A percentile compares a stretch with the other conserved stretches of the same genome.
Evolutionary conservation across 345 rosid species (phyloP).

Genomic region (Cochlearia excelsa): DNA sequence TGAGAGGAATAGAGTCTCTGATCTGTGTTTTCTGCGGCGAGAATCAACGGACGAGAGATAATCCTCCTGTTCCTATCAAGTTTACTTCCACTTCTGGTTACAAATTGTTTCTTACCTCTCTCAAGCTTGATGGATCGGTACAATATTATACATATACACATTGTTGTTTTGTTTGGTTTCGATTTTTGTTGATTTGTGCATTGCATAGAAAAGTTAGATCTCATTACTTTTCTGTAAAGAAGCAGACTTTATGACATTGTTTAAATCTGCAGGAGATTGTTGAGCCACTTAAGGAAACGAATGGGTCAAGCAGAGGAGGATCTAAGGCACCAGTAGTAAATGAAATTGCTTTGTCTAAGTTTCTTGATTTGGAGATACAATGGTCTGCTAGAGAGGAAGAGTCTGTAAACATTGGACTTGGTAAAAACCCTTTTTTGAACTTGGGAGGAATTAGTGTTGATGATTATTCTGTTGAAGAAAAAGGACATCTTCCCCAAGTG

Average conservation of each 20-base stretch:
- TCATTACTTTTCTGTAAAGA: neutral
- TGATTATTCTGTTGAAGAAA: slow-evolving; percentile 43
- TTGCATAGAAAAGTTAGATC: neutral
- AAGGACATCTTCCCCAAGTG: slow-evolving; percentile 29
- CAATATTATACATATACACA: slow-evolving; percentile 16
- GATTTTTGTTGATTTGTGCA: neutral
- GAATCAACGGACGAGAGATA: slow-evolving; percentile 38
- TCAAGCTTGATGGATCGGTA: slow-evolving; percentile 77
- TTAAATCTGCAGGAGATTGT: slow-evolving; percentile 61
- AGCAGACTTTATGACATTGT: neutral
- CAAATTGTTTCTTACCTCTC: slow-evolving; percentile 65
- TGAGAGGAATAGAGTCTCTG: slow-evolving; percentile 55
- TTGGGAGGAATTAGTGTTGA: slow-evolving; percentile 54
- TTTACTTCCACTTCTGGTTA: slow-evolving; percentile 56
- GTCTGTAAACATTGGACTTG: slow-evolving; percentile 25
- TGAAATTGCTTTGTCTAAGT: slow-evolving; percentile 49
- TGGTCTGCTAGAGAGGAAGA: slow-evolving; percentile 52
- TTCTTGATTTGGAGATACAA: slow-evolving; percentile 64
- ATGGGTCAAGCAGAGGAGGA: slow-evolving; percentile 46
- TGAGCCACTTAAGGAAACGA: slow-evolving; percentile 40
- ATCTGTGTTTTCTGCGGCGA: slow-evolving; percentile 81
- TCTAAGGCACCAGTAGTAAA: slow-evolving; percentile 31
- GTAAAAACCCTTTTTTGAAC: slow-evolving; percentile 38
- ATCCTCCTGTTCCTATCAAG: slow-evolving; percentile 61
- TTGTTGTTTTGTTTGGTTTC: neutral